Evolutionary conservation across 2,329 filamentous ascomycete species (phyloP).

Genomic region (Dryadomyces quercivorus): DNA sequence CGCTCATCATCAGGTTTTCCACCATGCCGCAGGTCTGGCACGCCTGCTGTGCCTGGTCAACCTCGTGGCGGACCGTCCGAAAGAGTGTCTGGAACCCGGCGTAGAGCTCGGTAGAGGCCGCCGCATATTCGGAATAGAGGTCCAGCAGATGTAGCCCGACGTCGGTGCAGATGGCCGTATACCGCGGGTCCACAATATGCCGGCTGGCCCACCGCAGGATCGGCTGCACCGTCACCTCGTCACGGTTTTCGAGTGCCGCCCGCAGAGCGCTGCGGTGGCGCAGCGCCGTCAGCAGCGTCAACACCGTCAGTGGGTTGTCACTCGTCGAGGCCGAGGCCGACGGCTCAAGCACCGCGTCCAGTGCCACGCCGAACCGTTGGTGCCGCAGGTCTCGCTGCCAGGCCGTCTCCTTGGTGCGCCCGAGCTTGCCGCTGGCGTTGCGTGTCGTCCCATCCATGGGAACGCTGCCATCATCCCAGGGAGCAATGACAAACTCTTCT

Average conservation of each 20-base stretch:
- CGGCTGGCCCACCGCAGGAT: conserved; percentile 72
- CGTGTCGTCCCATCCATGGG: too few relatives aligned
- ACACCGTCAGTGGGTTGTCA: conserved; percentile 47
- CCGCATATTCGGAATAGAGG: conserved; percentile 72
- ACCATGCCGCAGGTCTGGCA: conserved; percentile 80
- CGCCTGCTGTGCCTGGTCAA: conserved; percentile 74
- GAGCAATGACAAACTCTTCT: conserved; percentile 66
- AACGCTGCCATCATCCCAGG: background rate
- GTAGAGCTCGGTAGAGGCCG: conserved; percentile 60
- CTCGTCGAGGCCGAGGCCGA: conserved; percentile 23
- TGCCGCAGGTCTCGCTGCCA: conserved; percentile 80
- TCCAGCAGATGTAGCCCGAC: conserved; percentile 73
- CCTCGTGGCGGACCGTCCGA: conserved; percentile 59
- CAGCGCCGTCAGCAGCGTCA: conserved; percentile 73
- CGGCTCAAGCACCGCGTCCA: conserved; percentile 64
- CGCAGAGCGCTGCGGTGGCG: conserved; percentile 79
- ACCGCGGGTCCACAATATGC: conserved; percentile 71
- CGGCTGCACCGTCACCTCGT: conserved; percentile 71
- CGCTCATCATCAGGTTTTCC: conserved; percentile 49
- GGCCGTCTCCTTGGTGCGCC: conserved; percentile 33
- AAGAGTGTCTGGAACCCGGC: conserved; percentile 57
- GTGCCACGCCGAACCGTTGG: conserved; percentile 61
- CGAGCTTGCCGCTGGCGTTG: background rate
- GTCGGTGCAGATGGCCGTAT: conserved; percentile 72
- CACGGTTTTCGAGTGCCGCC: conserved; percentile 65